These are phyloP conservation scores for Fusarium sp. DNA, from an alignment of 2,329 filamentous ascomycete species.

Conservation along the genomic window DNA sequence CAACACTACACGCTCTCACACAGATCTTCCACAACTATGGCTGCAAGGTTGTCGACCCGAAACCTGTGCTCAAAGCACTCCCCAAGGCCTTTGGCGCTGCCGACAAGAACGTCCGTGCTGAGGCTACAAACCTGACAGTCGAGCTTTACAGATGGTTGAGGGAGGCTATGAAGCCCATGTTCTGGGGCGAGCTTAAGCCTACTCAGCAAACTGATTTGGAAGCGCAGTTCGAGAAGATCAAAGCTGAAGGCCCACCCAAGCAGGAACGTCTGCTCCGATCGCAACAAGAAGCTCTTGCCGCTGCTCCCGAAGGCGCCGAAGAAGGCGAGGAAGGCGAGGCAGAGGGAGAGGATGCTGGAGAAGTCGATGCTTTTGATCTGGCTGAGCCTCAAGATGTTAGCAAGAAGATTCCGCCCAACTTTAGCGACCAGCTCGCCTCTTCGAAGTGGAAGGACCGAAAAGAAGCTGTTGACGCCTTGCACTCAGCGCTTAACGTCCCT, in stretches of 20 bases:
- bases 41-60: slow-evolving; percentile 93
- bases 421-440: slow-evolving; percentile 85
- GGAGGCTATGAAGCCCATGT: slow-evolving; percentile 97
- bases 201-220: slow-evolving; percentile 96
- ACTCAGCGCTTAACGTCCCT: slow-evolving; percentile 81
- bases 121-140: slow-evolving; percentile 89
- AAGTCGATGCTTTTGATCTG: slow-evolving; percentile 84
- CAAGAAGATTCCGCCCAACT: slow-evolving; percentile 83
- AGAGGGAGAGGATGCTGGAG: slow-evolving; percentile 64
- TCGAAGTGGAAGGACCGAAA: slow-evolving; percentile 99
- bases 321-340: slow-evolving; percentile 69
- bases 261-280: slow-evolving; percentile 89
- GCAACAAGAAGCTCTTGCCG: slow-evolving; percentile 86
- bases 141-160: slow-evolving; percentile 97
- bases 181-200: slow-evolving; percentile 95
- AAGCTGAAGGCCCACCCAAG: slow-evolving; percentile 86
- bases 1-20: slow-evolving; percentile 79
- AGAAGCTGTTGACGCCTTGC: slow-evolving; percentile 88
- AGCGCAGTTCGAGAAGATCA: slow-evolving; percentile 92
- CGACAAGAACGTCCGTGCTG: slow-evolving; percentile 97
- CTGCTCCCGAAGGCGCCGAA: slow-evolving; percentile 69
- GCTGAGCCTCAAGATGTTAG: slow-evolving; percentile 90
- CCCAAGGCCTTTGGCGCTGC: slow-evolving; percentile 95
- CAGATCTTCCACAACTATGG: slow-evolving; percentile 94
- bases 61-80: slow-evolving; percentile 86